Evolutionary conservation across 1,139 yeast genomes (phyloP).

Genomic region (Martiniozyma asiatica): DNA sequence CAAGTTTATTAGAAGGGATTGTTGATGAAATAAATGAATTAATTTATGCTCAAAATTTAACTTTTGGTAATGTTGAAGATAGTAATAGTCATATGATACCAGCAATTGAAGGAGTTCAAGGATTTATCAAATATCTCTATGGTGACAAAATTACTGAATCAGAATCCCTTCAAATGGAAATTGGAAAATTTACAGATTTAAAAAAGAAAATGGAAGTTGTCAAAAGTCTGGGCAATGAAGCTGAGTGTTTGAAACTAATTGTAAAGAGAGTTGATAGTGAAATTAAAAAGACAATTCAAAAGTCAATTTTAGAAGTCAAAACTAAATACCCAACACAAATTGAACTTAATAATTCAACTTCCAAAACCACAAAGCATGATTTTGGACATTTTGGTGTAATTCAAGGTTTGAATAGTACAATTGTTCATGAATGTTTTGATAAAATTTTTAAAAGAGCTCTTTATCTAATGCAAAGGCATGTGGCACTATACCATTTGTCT

Average conservation of each 20-base stretch:
- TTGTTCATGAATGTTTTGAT: slow-evolving; percentile 62
- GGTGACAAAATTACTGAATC: slow-evolving; percentile 13
- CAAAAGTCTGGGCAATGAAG: slow-evolving; percentile 43
- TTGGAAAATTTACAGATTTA: slow-evolving; percentile 13
- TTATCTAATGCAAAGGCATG: slow-evolving; percentile 58
- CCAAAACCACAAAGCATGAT: slow-evolving; percentile 5
- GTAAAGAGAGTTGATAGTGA: slow-evolving; percentile 37
- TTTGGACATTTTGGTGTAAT: slow-evolving; percentile 24
- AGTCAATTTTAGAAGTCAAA: slow-evolving; percentile 55
- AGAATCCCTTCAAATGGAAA: slow-evolving; percentile 15
- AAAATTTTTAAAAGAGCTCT: slow-evolving; percentile 51
- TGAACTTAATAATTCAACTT: slow-evolving; percentile 12
- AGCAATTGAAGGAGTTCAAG: slow-evolving; percentile 14
- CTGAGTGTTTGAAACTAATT: slow-evolving; percentile 47
- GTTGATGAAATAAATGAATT: slow-evolving; percentile 69
- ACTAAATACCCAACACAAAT: slow-evolving; percentile 34
- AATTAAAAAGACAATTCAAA: slow-evolving; percentile 40
- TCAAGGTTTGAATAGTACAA: slow-evolving; percentile 41
- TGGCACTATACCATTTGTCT: slow-evolving; percentile 34
- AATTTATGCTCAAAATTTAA: slow-evolving; percentile 35
- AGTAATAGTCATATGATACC: slow-evolving; percentile 5
- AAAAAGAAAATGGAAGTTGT: slow-evolving; percentile 10
- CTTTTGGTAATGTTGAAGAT: slow-evolving; percentile 15
- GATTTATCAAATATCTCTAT: slow-evolving; percentile 14
- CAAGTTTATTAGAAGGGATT: slow-evolving; percentile 54